Evolutionary conservation across 345 rosid species (phyloP).

Genomic region (Hibiscus tridactylites): DNA sequence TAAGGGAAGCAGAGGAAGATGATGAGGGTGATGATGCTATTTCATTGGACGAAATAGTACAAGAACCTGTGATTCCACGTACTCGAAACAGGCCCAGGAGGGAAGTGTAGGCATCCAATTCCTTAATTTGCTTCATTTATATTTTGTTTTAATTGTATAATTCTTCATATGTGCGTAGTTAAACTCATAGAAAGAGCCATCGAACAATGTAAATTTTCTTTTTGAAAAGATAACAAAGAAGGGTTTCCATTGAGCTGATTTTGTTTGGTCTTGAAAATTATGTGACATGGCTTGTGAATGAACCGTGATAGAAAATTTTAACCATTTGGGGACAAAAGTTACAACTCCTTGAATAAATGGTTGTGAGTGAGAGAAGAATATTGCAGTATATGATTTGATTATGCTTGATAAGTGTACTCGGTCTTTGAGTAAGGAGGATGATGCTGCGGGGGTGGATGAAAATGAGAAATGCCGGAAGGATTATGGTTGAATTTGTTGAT

Average conservation of each 20-base stretch:
- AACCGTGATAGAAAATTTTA: neutral
- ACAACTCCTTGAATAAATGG: neutral
- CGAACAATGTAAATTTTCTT: neutral
- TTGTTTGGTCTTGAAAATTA: neutral
- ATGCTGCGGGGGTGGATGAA: too few species aligned
- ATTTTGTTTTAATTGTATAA: neutral
- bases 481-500: too few species aligned
- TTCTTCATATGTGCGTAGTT: neutral
- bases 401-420: too few species aligned
- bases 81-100: conserved; percentile 71
- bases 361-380: neutral
- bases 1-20: conserved; percentile 43
- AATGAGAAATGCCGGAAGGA: too few species aligned
- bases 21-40: conserved; percentile 17
- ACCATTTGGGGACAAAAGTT: neutral
- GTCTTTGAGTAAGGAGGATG: too few species aligned
- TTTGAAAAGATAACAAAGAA: neutral
- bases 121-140: neutral
- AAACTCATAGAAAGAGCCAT: neutral
- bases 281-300: neutral
- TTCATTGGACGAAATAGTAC: conserved; percentile 29
- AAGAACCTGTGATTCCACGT: conserved; percentile 45
- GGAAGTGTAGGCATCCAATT: conserved; percentile 27
- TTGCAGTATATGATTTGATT: neutral
- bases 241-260: neutral